Evolutionary conservation across 1,139 yeast genomes (phyloP), one percentile per base, ranked within the genome.

Genomic region (Debaryomycetaceae sp.): DNA sequence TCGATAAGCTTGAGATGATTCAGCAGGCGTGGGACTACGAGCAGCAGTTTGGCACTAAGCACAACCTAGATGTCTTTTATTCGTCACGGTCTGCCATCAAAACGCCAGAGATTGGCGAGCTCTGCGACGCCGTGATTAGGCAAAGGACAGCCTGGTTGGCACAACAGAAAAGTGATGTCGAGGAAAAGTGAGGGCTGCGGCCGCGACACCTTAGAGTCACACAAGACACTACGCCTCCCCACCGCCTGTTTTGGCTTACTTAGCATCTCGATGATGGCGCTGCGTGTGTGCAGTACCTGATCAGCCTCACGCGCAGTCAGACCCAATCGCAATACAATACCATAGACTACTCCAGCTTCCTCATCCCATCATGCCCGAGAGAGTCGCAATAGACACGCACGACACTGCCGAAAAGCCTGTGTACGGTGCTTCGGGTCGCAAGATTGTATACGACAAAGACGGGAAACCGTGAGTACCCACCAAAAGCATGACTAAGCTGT

Each of bases 21-120:
- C 75, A 84, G 42, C 96, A 91, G 57, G 83, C 95, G 15, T 79
- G 83, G 64, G 97, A 89, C 55, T 91, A 88, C 49, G 96, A 88
- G 56, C 80, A 75, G 46, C 65, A 67, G 40, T 71, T 64, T 46
- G 71, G 77, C 4, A 71, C 79, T 32, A 56, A 57, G 32, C 75
- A 75, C 42, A 70, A 76, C 44, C 65, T 89, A 43, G 63, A 70
- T 31, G 89, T 85, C 46, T 89, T 91, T 48, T 78, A 79, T 61
- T 47, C 59, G 10, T 80, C 91, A 8, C 66, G 81, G 37, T 43
- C 61, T 2, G 68, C 76, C 28, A 80, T 91, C 42, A 81, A 82
- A 48, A 77, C 95, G 18, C 62, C 67, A 25, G 94, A 84, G 53
- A 79, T 89, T 27, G 71, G 74, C 28, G 67, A 64, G 15, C 75